These are phyloP conservation scores for Pneumocystis oryctolagi DNA, from an alignment of 1,139 yeast genomes.

Conservation along the genomic window DNA sequence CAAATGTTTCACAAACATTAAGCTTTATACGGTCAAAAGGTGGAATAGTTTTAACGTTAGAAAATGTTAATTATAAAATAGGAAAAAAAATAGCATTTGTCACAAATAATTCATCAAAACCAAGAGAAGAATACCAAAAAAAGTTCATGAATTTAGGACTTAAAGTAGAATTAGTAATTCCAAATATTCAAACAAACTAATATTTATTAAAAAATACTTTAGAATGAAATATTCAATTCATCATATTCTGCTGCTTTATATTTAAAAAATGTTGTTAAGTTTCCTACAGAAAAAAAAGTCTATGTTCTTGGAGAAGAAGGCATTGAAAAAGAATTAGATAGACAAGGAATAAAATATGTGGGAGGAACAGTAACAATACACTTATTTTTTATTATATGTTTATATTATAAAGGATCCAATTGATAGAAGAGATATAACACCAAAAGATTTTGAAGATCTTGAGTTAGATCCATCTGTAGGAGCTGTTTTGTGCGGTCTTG, in stretches of 20 bases:
- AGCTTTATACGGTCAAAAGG: conserved; percentile 33
- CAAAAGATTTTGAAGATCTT: conserved; percentile 18
- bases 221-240: conserved; percentile 75
- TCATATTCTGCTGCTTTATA: conserved; percentile 86
- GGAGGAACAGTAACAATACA: conserved; percentile 39
- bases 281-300: conserved; percentile 59
- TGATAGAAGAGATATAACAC: conserved; percentile 17
- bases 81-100: conserved; percentile 70
- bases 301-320: conserved; percentile 83
- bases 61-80: not conserved
- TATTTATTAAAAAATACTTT: not conserved
- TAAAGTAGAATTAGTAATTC: conserved; percentile 13
- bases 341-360: conserved; percentile 50
- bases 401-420: conserved; percentile 15
- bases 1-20: conserved; percentile 55
- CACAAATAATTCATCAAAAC: conserved; percentile 87
- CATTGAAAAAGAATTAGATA: conserved; percentile 53
- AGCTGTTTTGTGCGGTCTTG: conserved; percentile 80
- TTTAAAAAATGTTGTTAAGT: conserved; percentile 55
- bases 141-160: conserved; percentile 71
- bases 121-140: conserved; percentile 56
- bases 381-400: conserved; percentile 16
- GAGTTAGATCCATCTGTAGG: conserved; percentile 26
- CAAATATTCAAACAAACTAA: not conserved
- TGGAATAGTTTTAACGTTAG: not conserved